These are phyloP conservation scores for Arachis stenosperma DNA, from an alignment of 306 rosid species.

Conservation along the genomic window DNA sequence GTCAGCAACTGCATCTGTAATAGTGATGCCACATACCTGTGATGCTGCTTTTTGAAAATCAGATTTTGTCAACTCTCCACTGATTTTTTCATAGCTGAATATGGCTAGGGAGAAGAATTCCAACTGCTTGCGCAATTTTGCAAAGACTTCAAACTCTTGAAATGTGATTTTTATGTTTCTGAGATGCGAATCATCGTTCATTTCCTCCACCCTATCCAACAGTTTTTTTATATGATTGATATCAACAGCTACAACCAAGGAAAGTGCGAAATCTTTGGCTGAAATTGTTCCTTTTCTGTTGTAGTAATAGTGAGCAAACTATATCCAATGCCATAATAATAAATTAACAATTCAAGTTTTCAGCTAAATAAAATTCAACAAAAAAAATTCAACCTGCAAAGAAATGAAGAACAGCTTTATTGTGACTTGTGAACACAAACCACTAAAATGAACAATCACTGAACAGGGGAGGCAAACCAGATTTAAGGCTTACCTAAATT, in stretches of 20 bases:
- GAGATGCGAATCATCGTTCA: slow-evolving; percentile 44
- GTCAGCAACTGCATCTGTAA: slow-evolving; percentile 63
- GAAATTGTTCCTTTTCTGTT: slow-evolving; percentile 57
- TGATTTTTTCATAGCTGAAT: slow-evolving; percentile 79
- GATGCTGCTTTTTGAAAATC: slow-evolving; percentile 89
- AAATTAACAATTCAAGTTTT: too few relatives aligned
- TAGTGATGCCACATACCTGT: slow-evolving; percentile 64
- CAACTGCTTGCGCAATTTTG: slow-evolving; percentile 63
- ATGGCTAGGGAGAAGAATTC: slow-evolving; percentile 68
- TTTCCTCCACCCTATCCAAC: slow-evolving; percentile 59
- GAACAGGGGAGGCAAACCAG: too few relatives aligned
- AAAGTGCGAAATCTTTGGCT: slow-evolving; percentile 78
- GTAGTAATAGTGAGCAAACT: slow-evolving; percentile 77
- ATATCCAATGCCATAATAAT: too few relatives aligned
- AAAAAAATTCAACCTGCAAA: too few relatives aligned
- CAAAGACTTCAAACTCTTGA: slow-evolving; percentile 68
- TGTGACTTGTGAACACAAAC: too few relatives aligned
- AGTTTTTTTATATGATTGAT: slow-evolving; percentile 65
- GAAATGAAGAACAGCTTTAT: too few relatives aligned
- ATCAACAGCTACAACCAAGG: slow-evolving; percentile 84
- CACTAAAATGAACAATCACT: too few relatives aligned
- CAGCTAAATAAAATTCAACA: too few relatives aligned
- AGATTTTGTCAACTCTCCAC: slow-evolving; percentile 59
- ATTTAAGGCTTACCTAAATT: too few relatives aligned
- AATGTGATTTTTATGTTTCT: slow-evolving; percentile 51